Percentiles rank a stretch among this genome's conserved stretches.
These are phyloP conservation scores for Selaginella tamariscina DNA, from an alignment of 75 land plant genomes.

Conservation along the genomic window DNA sequence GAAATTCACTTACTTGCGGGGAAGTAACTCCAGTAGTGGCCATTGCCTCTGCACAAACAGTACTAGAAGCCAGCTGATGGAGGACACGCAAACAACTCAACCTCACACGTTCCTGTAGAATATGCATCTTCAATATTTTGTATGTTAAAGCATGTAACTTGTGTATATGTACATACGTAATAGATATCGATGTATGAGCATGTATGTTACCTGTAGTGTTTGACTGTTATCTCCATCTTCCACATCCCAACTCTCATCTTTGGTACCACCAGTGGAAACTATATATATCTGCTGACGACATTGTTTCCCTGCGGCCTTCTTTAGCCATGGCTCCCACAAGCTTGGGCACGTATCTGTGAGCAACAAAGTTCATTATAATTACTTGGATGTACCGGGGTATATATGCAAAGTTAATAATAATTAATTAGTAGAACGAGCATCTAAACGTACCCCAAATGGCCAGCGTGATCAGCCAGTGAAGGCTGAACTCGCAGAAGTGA, in stretches of 20 bases:
- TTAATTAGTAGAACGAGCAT: too few relatives aligned
- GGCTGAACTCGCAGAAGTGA: constrained; percentile 93
- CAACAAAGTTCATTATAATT: too few relatives aligned
- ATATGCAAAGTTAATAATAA: too few relatives aligned
- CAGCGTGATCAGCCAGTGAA: constrained; percentile 91
- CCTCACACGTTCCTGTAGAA: constrained; percentile 83
- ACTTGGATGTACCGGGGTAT: too few relatives aligned
- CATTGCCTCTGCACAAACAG: constrained; percentile 99
- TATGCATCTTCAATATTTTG: too few relatives aligned
- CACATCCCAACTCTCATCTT: constrained; percentile 32
- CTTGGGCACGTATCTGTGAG: too few relatives aligned
- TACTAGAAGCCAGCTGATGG: constrained; percentile 96
- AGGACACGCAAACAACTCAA: constrained; percentile 92
- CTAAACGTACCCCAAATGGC: constrained; percentile 89
- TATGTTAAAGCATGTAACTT: too few relatives aligned
- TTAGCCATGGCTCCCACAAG: constrained; percentile 94
- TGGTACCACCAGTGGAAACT: constrained; percentile 21
- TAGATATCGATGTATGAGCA: too few relatives aligned
- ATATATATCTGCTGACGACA: constrained; percentile 51
- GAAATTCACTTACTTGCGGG: constrained; percentile 64
- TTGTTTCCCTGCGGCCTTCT: constrained; percentile 82
- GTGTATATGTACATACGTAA: too few relatives aligned
- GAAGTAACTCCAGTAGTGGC: constrained; percentile 89
- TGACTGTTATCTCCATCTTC: constrained; percentile 54
- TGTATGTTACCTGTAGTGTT: too few relatives aligned